phyloP scores from a whole-genome alignment of 2,329 filamentous ascomycete species.

The Calonectria honghensis region DNA sequence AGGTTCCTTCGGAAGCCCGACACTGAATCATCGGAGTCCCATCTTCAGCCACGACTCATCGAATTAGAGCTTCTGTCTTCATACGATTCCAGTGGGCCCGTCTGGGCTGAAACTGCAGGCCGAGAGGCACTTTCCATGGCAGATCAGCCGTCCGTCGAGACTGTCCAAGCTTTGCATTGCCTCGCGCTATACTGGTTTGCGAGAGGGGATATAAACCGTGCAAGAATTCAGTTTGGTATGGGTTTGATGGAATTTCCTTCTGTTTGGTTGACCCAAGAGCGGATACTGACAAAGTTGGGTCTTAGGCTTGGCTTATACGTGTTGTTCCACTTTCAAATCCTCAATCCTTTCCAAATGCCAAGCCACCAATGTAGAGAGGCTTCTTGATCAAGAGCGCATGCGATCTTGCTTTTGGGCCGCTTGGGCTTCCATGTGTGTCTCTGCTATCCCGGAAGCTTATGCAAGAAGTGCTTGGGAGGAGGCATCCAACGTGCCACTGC shows the following conservation, averaged over 20 bases:
- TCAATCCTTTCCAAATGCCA: too few relatives aligned
- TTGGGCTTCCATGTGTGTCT: neutral
- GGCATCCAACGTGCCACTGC: neutral
- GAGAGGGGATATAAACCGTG: neutral
- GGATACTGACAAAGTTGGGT: neutral
- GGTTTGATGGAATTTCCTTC: neutral
- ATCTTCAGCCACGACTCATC: neutral
- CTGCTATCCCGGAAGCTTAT: neutral
- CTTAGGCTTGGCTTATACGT: neutral
- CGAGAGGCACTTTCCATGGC: neutral
- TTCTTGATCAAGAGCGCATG: neutral
- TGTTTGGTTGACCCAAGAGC: neutral
- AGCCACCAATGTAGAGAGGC: neutral
- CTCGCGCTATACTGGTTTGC: neutral
- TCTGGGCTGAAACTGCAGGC: neutral
- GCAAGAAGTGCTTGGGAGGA: neutral
- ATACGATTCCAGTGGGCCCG: neutral
- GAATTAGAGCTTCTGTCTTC: neutral
- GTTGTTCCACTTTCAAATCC: neutral
- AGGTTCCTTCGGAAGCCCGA: neutral
- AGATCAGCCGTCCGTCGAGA: neutral
- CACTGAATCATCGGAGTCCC: neutral
- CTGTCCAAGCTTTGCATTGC: neutral
- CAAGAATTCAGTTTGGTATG: constrained; percentile 5
- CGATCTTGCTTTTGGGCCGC: constrained; percentile 1